Conservation (phyloP, 192 early-diverging fungal species). For the Anaeromyces robustus region DNA sequence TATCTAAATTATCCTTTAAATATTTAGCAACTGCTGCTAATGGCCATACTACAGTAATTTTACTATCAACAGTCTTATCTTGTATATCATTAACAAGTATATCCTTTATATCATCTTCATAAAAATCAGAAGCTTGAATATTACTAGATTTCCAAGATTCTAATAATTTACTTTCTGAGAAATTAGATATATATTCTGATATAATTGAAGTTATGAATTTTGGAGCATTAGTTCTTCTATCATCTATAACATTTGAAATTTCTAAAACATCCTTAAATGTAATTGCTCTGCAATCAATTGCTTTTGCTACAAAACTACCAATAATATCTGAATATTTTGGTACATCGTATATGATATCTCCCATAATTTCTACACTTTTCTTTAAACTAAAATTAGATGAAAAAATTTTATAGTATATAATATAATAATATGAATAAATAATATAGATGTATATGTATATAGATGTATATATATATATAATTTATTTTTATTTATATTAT, state of each 20-base stretch:
- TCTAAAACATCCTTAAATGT: background rate
- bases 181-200: background rate
- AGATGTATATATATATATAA: too few relatives aligned
- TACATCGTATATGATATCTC: background rate
- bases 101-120: background rate
- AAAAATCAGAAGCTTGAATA: background rate
- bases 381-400: background rate
- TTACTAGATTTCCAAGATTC: background rate
- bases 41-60: background rate
- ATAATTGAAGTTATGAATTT: background rate
- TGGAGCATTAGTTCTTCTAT: background rate
- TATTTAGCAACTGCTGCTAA: background rate
- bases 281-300: background rate
- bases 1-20: background rate
- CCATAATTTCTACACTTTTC: background rate
- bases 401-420: too few relatives aligned
- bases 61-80: background rate
- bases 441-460: too few relatives aligned
- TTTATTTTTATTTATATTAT: too few relatives aligned
- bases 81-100: background rate
- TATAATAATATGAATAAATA: too few relatives aligned
- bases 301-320: background rate
- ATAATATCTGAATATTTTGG: background rate
- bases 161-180: background rate
- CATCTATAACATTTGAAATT: background rate